These are phyloP conservation scores for Paramecium tetraurelia DNA, from an alignment of 73 alveolate species.

Conservation along the genomic window DNA sequence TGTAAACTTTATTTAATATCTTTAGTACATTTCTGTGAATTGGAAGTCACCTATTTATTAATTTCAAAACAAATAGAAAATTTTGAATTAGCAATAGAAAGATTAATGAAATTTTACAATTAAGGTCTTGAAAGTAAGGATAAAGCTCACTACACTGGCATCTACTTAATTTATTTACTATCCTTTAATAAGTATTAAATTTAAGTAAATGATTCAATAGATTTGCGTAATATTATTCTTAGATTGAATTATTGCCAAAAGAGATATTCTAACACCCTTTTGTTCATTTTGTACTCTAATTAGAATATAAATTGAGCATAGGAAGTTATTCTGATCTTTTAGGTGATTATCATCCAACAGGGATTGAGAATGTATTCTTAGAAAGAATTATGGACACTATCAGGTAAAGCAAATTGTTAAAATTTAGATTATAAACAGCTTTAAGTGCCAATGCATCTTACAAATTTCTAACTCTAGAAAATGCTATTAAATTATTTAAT, in stretches of 20 bases:
- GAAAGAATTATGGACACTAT: conserved; percentile 50
- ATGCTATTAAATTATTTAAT: not conserved
- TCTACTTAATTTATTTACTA: not conserved
- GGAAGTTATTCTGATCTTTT: conserved; percentile 24
- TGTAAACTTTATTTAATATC: not conserved
- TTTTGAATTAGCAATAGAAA: conserved; percentile 29
- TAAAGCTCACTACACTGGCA: not conserved
- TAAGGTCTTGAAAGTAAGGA: not conserved
- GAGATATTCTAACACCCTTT: not conserved
- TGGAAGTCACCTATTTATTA: conserved; percentile 17
- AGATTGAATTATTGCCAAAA: conserved; percentile 40
- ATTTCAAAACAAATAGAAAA: not conserved
- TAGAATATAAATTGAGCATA: conserved; percentile 35
- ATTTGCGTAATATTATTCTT: conserved; percentile 32
- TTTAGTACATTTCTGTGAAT: conserved; percentile 24
- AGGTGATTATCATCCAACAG: not conserved
- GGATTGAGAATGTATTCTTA: conserved; percentile 40
- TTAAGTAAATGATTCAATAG: not conserved
- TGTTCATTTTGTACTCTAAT: not conserved
- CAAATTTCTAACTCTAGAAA: not conserved
- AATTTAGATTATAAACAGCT: conserved; percentile 8
- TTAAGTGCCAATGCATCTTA: conserved; percentile 51
- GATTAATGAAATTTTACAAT: conserved; percentile 33
- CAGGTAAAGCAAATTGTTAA: not conserved
- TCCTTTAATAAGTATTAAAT: not conserved